Evolutionary conservation across 805 yeast genomes (phyloP).

Genomic region (Nematodospora valgi): DNA sequence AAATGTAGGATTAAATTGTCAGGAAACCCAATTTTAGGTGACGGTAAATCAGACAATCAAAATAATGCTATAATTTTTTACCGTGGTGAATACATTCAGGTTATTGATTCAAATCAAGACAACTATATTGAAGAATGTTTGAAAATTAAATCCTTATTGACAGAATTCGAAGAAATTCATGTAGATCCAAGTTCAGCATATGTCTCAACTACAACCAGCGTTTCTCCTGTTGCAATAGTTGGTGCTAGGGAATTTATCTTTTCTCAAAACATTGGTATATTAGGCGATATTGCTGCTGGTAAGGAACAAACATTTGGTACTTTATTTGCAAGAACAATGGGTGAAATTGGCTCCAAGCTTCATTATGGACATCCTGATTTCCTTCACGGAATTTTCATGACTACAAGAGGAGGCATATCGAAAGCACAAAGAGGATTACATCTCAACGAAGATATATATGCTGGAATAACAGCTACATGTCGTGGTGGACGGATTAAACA

Average conservation of each 20-base stretch:
- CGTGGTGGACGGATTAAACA: constrained; percentile 95
- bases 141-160: constrained; percentile 79
- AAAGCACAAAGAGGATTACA: constrained; percentile 94
- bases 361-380: constrained; percentile 98
- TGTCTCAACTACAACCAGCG: constrained; percentile 31
- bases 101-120: constrained; percentile 95
- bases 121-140: constrained; percentile 92
- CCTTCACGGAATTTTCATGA: constrained; percentile 85
- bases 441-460: constrained; percentile 91
- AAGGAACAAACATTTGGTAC: constrained; percentile 98
- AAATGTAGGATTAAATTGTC: constrained; percentile 67
- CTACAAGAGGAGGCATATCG: constrained; percentile 92
- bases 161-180: constrained; percentile 83
- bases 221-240: constrained; percentile 69
- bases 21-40: constrained; percentile 94
- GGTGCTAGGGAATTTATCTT: constrained; percentile 96
- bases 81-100: constrained; percentile 93
- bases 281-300: constrained; percentile 97
- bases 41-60: constrained; percentile 95
- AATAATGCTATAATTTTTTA: constrained; percentile 82
- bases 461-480: constrained; percentile 86
- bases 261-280: constrained; percentile 86
- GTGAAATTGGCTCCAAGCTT: constrained; percentile 90
- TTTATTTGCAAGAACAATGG: constrained; percentile 85
- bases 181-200: constrained; percentile 48